Conservation (phyloP, 352 stramenopile genomes). For the Globisporangium megalacanthum region DNA sequence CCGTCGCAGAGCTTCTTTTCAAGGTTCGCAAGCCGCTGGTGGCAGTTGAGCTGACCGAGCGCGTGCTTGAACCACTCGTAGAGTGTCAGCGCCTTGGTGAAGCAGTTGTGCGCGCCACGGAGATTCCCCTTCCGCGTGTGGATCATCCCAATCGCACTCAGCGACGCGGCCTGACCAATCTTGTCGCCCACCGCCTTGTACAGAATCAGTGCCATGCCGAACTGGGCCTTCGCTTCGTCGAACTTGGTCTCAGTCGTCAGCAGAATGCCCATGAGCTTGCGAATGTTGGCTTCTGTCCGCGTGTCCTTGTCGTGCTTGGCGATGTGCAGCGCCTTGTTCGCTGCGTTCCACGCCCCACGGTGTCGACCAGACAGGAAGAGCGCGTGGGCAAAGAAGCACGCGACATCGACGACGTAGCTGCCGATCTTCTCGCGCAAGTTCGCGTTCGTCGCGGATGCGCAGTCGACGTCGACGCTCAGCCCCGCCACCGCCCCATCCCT, state of each 20-base stretch:
- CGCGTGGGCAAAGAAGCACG: slow-evolving; percentile 68
- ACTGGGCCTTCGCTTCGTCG: slow-evolving; percentile 77
- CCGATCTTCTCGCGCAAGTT: slow-evolving; percentile 41
- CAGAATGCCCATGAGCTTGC: slow-evolving; percentile 74
- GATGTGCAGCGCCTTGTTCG: slow-evolving; percentile 69
- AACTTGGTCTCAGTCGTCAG: slow-evolving; percentile 81
- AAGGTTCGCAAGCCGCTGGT: slow-evolving; percentile 75
- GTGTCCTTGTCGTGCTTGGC: slow-evolving; percentile 70
- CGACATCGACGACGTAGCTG: slow-evolving; percentile 57
- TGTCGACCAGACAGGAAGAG: slow-evolving; percentile 72
- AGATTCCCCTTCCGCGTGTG: slow-evolving; percentile 77
- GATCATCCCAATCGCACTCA: slow-evolving; percentile 80
- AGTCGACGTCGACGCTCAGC: slow-evolving; percentile 19
- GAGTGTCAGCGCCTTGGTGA: slow-evolving; percentile 71
- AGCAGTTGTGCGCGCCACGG: slow-evolving; percentile 68
- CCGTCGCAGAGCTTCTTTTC: slow-evolving; percentile 80
- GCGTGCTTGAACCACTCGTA: slow-evolving; percentile 84
- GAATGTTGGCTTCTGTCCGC: slow-evolving; percentile 59
- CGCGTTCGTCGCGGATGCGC: slow-evolving; percentile 6
- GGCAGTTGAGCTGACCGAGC: slow-evolving; percentile 72
- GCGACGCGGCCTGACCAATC: slow-evolving; percentile 60
- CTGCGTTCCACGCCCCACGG: slow-evolving; percentile 63
- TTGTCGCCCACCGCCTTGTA: slow-evolving; percentile 76
- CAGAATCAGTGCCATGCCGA: slow-evolving; percentile 64
- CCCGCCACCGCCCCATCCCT: not conserved